Percentiles rank a stretch among this genome's conserved stretches.
These are phyloP conservation scores for Pezicula rhizophila DNA, from an alignment of 2,329 filamentous ascomycete genomes.

Conservation along the genomic window DNA sequence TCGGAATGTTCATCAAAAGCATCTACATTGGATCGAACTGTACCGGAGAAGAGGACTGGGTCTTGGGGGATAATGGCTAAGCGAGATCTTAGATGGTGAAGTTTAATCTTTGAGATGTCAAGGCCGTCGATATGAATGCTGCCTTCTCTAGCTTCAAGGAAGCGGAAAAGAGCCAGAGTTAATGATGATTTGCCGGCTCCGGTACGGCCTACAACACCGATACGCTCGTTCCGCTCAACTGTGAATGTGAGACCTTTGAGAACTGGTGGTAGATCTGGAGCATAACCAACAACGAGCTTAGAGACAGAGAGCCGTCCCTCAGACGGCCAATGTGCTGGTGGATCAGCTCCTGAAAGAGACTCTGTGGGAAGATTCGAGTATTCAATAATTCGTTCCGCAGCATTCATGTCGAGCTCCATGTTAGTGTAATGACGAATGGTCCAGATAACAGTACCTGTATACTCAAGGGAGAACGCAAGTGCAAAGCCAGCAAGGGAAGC, in stretches of 20 bases:
- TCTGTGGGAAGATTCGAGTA: slow-evolving; percentile 67
- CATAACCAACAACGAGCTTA: slow-evolving; percentile 67
- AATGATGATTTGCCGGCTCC: slow-evolving; percentile 74
- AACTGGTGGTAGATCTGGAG: slow-evolving; percentile 63
- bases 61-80: slow-evolving; percentile 80
- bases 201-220: slow-evolving; percentile 74
- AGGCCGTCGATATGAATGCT: slow-evolving; percentile 65
- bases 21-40: slow-evolving; percentile 70
- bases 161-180: slow-evolving; percentile 71
- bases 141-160: slow-evolving; percentile 63
- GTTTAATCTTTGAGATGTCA: slow-evolving; percentile 65
- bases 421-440: slow-evolving; percentile 62
- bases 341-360: slow-evolving; percentile 51
- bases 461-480: slow-evolving; percentile 66
- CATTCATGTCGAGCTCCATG: slow-evolving; percentile 74
- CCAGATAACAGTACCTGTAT: slow-evolving; percentile 58
- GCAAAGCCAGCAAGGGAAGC: slow-evolving; percentile 71
- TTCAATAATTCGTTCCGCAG: slow-evolving; percentile 69
- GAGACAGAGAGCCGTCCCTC: slow-evolving; percentile 68
- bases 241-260: slow-evolving; percentile 63
- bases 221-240: slow-evolving; percentile 59
- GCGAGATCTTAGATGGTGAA: slow-evolving; percentile 65
- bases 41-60: slow-evolving; percentile 76
- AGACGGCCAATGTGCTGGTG: slow-evolving; percentile 69
- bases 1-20: slow-evolving; percentile 68